Evolutionary conservation across 202 grass and related monocot species (phyloP), one percentile per base, ranked within the genome.

Genomic region (Panicum virgatum): DNA sequence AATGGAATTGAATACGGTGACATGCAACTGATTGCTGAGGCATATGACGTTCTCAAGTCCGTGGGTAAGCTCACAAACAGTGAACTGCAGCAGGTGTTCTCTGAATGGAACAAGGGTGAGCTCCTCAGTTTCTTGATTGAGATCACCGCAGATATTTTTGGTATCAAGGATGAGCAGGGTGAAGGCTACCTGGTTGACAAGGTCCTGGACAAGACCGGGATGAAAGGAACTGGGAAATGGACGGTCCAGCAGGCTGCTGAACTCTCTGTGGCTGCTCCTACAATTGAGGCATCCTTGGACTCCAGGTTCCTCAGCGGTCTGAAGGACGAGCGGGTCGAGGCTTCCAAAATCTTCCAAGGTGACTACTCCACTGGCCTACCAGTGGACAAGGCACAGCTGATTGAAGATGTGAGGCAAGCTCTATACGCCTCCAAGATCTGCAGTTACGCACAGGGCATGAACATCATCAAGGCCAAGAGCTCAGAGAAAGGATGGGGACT

Each of bases 201-300:
- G 82, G 94, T 97, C 54, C 73, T 97, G 84, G 94, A 97, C 84
- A 97, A 97, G 88, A 97, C 94, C 0, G 94, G 91, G 51, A 97
- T 97, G 94, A 93, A 97, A 54, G 94, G 94, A 30, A 97, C 94
- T 3, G 94, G 94, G 37, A 97, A 97, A 73, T 97, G 94, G 94
- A 97, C 91, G 0, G 91, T 97, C 22, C 94, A 97, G 75, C 94
- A 97, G 70, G 94, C 94, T 25, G 94, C 91, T 22, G 94, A 97
- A 43, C 86, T 97, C 67, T 91, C 94, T 40, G 91, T 97, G 56
- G 91, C 91, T 29, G 94, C 94, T 75, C 94, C 91, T 56, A 97
- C 94, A 20, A 93, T 97, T 2, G 94, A 87, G 71, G 94, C 94
- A 13, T 97, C 94, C 72, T 89, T 97, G 40, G 94, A 97, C 83